Evolutionary conservation across 495 filamentous ascomycete genomes (phyloP).

Genomic region (Hypoxylon lienhwacheense): DNA sequence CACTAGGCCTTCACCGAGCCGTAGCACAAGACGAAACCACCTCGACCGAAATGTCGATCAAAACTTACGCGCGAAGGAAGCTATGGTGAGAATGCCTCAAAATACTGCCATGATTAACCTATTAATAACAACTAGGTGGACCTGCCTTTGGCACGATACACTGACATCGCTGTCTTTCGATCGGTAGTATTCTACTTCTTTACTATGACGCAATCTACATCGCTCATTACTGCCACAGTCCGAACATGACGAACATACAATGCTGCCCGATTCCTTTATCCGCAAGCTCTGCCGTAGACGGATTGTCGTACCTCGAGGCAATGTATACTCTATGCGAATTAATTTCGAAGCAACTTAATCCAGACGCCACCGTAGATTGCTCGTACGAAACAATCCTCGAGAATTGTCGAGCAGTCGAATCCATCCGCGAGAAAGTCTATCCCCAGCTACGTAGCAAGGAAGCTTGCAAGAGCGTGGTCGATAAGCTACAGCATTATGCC

Average conservation of each 20-base stretch:
- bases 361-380: slow-evolving; percentile 49
- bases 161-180: slow-evolving; percentile 59
- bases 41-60: slow-evolving; percentile 40
- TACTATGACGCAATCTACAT: neutral
- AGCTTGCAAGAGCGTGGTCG: slow-evolving; percentile 55
- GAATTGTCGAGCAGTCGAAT: slow-evolving; percentile 52
- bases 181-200: slow-evolving; percentile 41
- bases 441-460: slow-evolving; percentile 53
- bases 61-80: slow-evolving; percentile 50
- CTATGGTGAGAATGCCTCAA: slow-evolving; percentile 43
- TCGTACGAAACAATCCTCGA: slow-evolving; percentile 52
- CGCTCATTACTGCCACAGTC: slow-evolving; percentile 31
- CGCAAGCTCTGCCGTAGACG: slow-evolving; percentile 47
- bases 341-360: slow-evolving; percentile 54
- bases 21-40: slow-evolving; percentile 43
- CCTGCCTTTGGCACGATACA: slow-evolving; percentile 59
- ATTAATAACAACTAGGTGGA: slow-evolving; percentile 50
- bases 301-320: slow-evolving; percentile 56
- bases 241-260: slow-evolving; percentile 55
- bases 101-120: neutral
- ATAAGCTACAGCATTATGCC: slow-evolving; percentile 57
- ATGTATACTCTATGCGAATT: slow-evolving; percentile 58
- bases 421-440: slow-evolving; percentile 47
- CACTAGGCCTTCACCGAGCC: slow-evolving; percentile 54
- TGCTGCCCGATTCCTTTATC: slow-evolving; percentile 52